These are phyloP conservation scores for Alternaria incomplexa DNA, from an alignment of 2,329 filamentous ascomycete genomes.

Conservation along the genomic window DNA sequence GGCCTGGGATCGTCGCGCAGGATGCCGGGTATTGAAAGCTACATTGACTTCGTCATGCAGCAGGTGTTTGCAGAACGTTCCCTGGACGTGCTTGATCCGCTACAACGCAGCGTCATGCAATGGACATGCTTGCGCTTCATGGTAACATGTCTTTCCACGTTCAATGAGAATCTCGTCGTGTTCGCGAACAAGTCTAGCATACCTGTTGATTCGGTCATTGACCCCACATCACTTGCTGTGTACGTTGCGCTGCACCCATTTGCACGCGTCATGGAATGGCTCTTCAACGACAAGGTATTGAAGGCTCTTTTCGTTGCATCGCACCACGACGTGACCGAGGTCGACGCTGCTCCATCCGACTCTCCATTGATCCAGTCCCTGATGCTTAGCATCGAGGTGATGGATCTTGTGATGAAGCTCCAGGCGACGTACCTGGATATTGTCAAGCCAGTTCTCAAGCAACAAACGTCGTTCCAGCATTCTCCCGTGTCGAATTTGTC, in stretches of 20 bases:
- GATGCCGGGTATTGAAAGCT: constrained; percentile 86
- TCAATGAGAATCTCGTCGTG: constrained; percentile 92
- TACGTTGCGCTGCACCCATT: constrained; percentile 94
- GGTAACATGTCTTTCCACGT: constrained; percentile 76
- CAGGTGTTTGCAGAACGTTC: constrained; percentile 74
- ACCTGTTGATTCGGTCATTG: constrained; percentile 75
- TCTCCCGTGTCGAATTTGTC: constrained; percentile 73
- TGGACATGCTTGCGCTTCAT: constrained; percentile 86
- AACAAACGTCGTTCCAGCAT: constrained; percentile 65
- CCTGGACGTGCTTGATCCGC: constrained; percentile 66
- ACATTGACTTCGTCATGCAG: constrained; percentile 88
- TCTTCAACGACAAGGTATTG: constrained; percentile 92
- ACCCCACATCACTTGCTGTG: constrained; percentile 73
- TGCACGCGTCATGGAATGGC: constrained; percentile 94
- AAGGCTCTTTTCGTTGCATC: constrained; percentile 77
- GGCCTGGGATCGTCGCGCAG: constrained; percentile 78
- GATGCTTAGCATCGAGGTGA: constrained; percentile 79
- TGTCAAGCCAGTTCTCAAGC: constrained; percentile 77
- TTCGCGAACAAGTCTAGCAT: constrained; percentile 81
- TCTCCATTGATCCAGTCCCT: constrained; percentile 84
- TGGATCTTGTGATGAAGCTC: constrained; percentile 81
- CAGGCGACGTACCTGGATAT: constrained; percentile 93
- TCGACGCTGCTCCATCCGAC: constrained; percentile 74
- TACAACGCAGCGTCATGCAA: constrained; percentile 75
- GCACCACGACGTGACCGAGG: constrained; percentile 74